Evolutionary conservation across 108 stramenopile species (phyloP), one percentile per base, ranked within the genome.

Genomic region (Asterionellopsis glacialis): DNA sequence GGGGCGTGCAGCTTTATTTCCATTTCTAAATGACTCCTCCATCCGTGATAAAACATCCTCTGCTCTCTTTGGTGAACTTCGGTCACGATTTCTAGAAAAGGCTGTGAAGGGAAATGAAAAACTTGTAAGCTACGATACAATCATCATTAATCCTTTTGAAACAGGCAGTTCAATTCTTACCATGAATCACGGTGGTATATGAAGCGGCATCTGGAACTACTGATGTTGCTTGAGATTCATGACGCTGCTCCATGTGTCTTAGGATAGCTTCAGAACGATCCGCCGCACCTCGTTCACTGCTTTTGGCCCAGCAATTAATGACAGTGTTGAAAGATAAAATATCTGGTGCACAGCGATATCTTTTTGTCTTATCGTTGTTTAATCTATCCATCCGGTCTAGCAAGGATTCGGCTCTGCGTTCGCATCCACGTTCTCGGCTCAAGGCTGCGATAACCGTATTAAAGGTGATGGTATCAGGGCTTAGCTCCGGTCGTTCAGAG

Each of bases 311-410:
- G 53, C 63, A 42, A 64, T 24, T 50, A 16, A 19, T 64, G 38
- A 41, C 87, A 7, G 79, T 74, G 57, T 89, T 89, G 75, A 80
- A 85, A 6, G 80, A 81, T 40, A 85, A 79, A 48, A 73, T 78
- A 54, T 89, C 81, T 15, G 79, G 63, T 52, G 13, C 43, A 39
- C 3, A 55, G 0, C 13, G 63, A 51, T 1, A 43, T 50, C 0
- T 62, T 16, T 14, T 44, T 14, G 62, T n/a, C 41, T 24, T 23
- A 21, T 55, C 27, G 16, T 28, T 9, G 23, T 27, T 28, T 41
- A 59, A 59, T 16, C 63, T 28, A 49, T 67, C 51, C 61, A 67
- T 62, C 24, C 49, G 0, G 18, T 11, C 13, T 11, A 67, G 18
- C 18, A 74, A 10, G 9, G 22, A 19, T 25, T 74, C 73, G 1